phyloP scores from a whole-genome alignment of 331 rosid species.

The Rhamnella rubrinervis region DNA sequence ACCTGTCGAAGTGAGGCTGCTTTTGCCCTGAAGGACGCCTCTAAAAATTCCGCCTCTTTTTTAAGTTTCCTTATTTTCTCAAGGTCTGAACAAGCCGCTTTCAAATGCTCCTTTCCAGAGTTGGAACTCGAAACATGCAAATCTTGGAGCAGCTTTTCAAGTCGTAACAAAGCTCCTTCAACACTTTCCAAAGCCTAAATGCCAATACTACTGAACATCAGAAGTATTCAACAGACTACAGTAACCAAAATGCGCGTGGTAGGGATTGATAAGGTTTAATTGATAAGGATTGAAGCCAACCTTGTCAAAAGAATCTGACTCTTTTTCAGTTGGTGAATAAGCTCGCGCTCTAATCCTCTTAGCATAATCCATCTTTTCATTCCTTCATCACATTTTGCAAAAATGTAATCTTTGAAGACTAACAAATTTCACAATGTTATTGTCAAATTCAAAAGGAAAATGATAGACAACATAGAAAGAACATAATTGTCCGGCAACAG shows the following conservation, averaged over 20 bases:
- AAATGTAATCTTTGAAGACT: slow-evolving; percentile 1
- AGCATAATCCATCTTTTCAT: slow-evolving; percentile 39
- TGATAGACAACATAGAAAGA: slow-evolving; percentile 2
- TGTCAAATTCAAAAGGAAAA: background rate
- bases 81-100: slow-evolving; percentile 99
- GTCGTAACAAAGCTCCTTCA: slow-evolving; percentile 74
- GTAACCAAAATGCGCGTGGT: background rate
- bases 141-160: slow-evolving; percentile 90
- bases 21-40: slow-evolving; percentile 94
- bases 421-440: background rate
- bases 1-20: slow-evolving; percentile 88
- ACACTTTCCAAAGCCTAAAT: slow-evolving; percentile 91
- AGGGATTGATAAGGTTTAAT: slow-evolving; percentile 4
- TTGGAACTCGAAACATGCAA: slow-evolving; percentile 74
- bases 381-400: slow-evolving; percentile 59
- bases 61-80: slow-evolving; percentile 90
- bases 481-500: too few relatives aligned
- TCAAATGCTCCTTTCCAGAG: slow-evolving; percentile 89
- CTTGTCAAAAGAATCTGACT: slow-evolving; percentile 81
- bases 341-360: slow-evolving; percentile 40
- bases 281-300: slow-evolving; percentile 37
- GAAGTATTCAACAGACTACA: slow-evolving; percentile 11
- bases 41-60: slow-evolving; percentile 97
- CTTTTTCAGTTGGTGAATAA: slow-evolving; percentile 41
- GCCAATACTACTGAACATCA: slow-evolving; percentile 26